These are phyloP conservation scores for Fusarium anguioides DNA, from an alignment of 2,329 filamentous ascomycete species.

Conservation along the genomic window DNA sequence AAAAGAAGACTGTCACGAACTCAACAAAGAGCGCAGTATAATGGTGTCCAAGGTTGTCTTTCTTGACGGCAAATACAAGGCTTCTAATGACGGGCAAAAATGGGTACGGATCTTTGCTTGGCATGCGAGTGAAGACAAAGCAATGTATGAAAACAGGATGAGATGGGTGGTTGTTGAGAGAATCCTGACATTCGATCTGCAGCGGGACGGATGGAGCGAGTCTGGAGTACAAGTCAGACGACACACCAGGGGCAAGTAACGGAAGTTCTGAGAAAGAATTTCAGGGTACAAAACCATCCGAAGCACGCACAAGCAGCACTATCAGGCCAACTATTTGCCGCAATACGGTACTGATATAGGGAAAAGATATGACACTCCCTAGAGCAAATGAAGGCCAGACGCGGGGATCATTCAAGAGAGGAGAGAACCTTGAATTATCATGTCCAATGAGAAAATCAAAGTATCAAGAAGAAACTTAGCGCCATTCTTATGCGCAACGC, in stretches of 20 bases:
- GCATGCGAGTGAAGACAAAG: constrained; percentile 44
- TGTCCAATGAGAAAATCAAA: neutral
- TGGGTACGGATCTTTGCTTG: constrained; percentile 52
- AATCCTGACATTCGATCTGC: constrained; percentile 52
- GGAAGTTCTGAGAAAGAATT: neutral
- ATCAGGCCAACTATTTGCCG: neutral
- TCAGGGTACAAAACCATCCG: neutral
- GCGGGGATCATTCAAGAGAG: neutral
- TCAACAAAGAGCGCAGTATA: constrained; percentile 51
- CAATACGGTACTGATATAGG: neutral
- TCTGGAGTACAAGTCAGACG: constrained; percentile 41
- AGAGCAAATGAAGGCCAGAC: neutral
- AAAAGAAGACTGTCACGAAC: constrained; percentile 49
- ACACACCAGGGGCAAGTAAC: constrained; percentile 21
- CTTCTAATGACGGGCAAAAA: constrained; percentile 36
- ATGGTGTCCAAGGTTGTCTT: constrained; percentile 55
- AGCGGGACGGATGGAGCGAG: constrained; percentile 50
- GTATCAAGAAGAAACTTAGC: neutral
- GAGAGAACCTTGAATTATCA: neutral
- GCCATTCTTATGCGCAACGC: neutral
- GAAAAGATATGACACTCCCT: neutral
- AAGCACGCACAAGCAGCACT: neutral
- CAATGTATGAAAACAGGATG: constrained; percentile 49
- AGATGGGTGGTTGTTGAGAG: constrained; percentile 54
- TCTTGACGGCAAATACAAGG: constrained; percentile 50